Evolutionary conservation across 2,329 filamentous ascomycete species (phyloP), one percentile per base, ranked within the genome.

Genomic region (Pyricularia sp.): DNA sequence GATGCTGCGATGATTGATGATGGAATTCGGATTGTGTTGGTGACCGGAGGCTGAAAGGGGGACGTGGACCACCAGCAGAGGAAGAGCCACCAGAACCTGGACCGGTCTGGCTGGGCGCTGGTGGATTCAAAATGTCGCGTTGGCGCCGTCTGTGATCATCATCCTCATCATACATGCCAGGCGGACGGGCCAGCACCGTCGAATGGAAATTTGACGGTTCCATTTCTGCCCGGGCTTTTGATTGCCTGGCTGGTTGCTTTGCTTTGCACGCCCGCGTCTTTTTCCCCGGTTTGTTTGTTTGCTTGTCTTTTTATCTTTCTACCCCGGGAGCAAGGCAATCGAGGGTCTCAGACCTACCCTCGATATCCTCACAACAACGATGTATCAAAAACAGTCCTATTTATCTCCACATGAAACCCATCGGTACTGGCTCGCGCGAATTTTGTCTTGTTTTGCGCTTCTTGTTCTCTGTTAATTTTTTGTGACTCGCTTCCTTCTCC

Each of bases 21-120:
- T 68, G 72, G 66, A 76, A 78, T 68, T 79, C 77, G 68, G 76
- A 67, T 67, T 78, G 78, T 62, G 79, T 78, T 67, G 80, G 79
- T 66, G 81, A 82, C 72, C 80, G 77, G 73, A 82, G 73, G 71
- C 74, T 78, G 72, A 82, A 81, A 66, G 78, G 75, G 65, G 71
- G 66, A 55, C 68, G 70, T 77, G 78, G 72, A 65, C 61, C 26
- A 61, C 67, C 53, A 33, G 61, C 8, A 53, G 40, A 28, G 60
- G 53, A 57, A 57, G 53, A 57, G 22, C 53, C 53, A 57, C 53
- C 53, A 57, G 53, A 57, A 57, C 53, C 59, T 26, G 57, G 40
- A 30, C 40, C 60, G 64, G 64, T 60, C 40, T 28, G 62, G 55
- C 62, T 60, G 33, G 61, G 57, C 28, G 66, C 67, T 65, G 68